Evolutionary conservation across 495 filamentous ascomycete genomes (phyloP), one percentile per base, ranked within the genome.

Genomic region (Tuber calosporum): DNA sequence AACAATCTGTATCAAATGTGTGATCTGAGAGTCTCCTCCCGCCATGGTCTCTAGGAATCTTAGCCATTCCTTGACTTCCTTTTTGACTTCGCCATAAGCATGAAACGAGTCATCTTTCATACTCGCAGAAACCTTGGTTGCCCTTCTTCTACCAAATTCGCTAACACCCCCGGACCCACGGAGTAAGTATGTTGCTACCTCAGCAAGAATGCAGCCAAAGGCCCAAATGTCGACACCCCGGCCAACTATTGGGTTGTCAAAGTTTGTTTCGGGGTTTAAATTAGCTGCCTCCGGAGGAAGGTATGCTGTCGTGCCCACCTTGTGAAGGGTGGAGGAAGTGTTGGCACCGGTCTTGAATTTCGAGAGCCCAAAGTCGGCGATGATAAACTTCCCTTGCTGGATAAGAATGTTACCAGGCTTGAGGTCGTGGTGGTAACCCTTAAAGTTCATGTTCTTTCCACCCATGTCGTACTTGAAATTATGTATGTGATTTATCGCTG

Each of bases 221-320:
- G 75, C 73, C 80, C 81, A 82, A 17, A 81, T 81, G 66, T 82
- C 81, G 48, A 71, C 75, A n/a, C 73, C 71, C 20, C 78, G 68
- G 42, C 74, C 72, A 43, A 80, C 71, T 20, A 38, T 69, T 74
- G 34, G 22, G 38, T 69, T 69, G 45, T 58, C 71, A 53, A 48
- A 53, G 7, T 58, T 73, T 7, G 45, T 17, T 6, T 30, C 66
- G 4, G 13, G 26, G 53, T 30, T 15, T 30, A 1, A 0, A 1
- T 5, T 7, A 19, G 4, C 8, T 1, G 26, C 11, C 26, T 76
- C 74, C 22, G 74, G 74, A 7, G 74, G 66, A 4, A 67, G 40
- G 53, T 76, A 76, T 43, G 74, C 30, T 20, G 2, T 37, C 1
- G 53, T 41, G 34, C 72, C 67, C 1, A 2, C 1, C 70, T 48